A percentile compares a stretch with the other conserved stretches of the same genome.
These are phyloP conservation scores for Pyrenula massariospora DNA, from an alignment of 495 filamentous ascomycete species.

Conservation along the genomic window DNA sequence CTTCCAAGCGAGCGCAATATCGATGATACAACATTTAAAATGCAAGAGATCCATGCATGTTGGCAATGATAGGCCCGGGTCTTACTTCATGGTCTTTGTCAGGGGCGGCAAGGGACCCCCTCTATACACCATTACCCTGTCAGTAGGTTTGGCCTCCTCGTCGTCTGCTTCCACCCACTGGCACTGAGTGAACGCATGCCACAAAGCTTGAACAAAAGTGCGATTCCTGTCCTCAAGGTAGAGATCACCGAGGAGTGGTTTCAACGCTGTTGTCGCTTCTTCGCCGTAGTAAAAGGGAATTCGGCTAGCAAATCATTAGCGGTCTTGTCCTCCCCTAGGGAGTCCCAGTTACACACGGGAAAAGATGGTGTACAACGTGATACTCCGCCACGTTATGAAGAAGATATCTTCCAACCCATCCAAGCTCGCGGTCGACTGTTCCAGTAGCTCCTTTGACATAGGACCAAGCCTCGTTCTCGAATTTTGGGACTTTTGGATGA, in stretches of 20 bases:
- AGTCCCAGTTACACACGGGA: no score
- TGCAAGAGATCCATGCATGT: no score
- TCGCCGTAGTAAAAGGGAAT: slow-evolving; percentile 79
- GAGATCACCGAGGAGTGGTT: slow-evolving; percentile 63
- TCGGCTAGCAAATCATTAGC: no score
- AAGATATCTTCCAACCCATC: slow-evolving; percentile 63
- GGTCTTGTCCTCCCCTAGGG: no score
- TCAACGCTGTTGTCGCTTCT: slow-evolving; percentile 68
- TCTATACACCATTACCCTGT: no score
- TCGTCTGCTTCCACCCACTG: slow-evolving; percentile 3
- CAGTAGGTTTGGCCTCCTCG: background rate
- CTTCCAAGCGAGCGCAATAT: no score
- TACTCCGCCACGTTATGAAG: slow-evolving; percentile 76
- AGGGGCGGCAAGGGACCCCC: no score
- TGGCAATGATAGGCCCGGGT: no score
- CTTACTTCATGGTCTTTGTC: no score
- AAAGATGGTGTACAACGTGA: slow-evolving; percentile 73
- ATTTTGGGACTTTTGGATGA: slow-evolving; percentile 67
- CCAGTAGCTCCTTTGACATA: slow-evolving; percentile 68
- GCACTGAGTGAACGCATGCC: slow-evolving; percentile 3
- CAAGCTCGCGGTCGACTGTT: slow-evolving; percentile 73
- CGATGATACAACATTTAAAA: no score
- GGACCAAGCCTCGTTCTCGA: slow-evolving; percentile 57
- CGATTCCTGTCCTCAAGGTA: slow-evolving; percentile 37
- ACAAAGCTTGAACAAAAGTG: background rate